phyloP scores from a whole-genome alignment of 2,329 filamentous ascomycete genomes.

The Scedosporium boydii region DNA sequence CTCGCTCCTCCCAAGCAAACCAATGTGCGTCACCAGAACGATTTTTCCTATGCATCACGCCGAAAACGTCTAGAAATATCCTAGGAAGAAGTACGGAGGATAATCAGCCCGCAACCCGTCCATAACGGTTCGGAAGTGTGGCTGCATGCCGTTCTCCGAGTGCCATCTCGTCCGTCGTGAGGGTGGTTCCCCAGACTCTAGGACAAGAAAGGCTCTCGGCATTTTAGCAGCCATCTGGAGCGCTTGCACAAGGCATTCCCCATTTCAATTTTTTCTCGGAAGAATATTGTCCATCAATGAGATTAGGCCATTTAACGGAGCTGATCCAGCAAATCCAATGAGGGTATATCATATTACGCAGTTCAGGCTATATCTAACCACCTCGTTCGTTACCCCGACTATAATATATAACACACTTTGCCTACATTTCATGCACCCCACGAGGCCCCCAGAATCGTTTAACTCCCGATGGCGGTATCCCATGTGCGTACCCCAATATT shows the following conservation, averaged over 20 bases:
- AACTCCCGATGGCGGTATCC: neutral
- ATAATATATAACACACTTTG: neutral
- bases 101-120: neutral
- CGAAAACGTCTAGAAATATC: neutral
- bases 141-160: neutral
- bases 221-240: neutral
- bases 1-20: neutral
- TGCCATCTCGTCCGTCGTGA: neutral
- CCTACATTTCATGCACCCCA: neutral
- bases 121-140: neutral
- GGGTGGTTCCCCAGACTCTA: neutral
- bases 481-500: neutral
- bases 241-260: neutral
- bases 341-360: neutral
- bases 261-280: neutral
- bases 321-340: neutral
- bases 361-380: neutral
- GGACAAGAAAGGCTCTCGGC: neutral
- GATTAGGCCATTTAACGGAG: neutral
- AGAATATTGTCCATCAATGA: neutral
- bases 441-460: neutral
- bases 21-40: neutral
- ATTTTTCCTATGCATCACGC: neutral
- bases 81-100: neutral
- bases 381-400: neutral